Percentiles rank a stretch among this genome's conserved stretches.
phyloP scores from a whole-genome alignment of 2,329 filamentous ascomycete genomes.

The Nemania sp. region DNA sequence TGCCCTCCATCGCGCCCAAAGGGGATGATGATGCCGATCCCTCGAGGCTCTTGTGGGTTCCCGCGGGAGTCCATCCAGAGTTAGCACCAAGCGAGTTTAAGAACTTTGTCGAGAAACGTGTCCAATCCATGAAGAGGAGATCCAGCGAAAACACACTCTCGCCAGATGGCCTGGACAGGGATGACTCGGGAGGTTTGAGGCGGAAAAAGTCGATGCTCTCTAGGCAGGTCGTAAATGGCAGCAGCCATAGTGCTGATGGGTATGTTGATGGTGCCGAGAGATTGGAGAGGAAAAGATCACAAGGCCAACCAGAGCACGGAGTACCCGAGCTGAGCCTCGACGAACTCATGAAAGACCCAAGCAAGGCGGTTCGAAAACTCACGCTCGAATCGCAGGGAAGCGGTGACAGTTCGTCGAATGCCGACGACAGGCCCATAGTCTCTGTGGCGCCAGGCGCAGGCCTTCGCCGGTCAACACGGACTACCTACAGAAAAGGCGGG shows the following conservation, averaged over 20 bases:
- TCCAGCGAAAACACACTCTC: conserved; percentile 74
- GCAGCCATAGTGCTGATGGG: conserved; percentile 59
- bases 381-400: conserved; percentile 56
- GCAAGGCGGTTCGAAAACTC: conserved; percentile 71
- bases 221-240: conserved; percentile 79
- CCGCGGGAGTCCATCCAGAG: conserved; percentile 90
- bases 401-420: conserved; percentile 46
- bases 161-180: conserved; percentile 58
- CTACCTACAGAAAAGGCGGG: conserved; percentile 83
- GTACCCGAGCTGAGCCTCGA: conserved; percentile 73
- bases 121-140: conserved; percentile 84
- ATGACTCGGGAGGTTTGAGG: conserved; percentile 65
- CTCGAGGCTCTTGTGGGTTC: conserved; percentile 91
- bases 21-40: conserved; percentile 82
- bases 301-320: conserved; percentile 50
- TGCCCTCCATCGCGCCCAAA: conserved; percentile 73
- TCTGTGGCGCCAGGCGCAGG: conserved; percentile 77
- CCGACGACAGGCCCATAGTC: conserved; percentile 84
- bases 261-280: conserved; percentile 85
- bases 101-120: conserved; percentile 90
- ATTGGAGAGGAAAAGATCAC: conserved; percentile 73
- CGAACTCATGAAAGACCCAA: conserved; percentile 79
- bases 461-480: conserved; percentile 86
- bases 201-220: conserved; percentile 97
- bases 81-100: conserved; percentile 96